Evolutionary conservation across 441 rosid species (phyloP).

Genomic region (Metrosideros polymorpha): DNA sequence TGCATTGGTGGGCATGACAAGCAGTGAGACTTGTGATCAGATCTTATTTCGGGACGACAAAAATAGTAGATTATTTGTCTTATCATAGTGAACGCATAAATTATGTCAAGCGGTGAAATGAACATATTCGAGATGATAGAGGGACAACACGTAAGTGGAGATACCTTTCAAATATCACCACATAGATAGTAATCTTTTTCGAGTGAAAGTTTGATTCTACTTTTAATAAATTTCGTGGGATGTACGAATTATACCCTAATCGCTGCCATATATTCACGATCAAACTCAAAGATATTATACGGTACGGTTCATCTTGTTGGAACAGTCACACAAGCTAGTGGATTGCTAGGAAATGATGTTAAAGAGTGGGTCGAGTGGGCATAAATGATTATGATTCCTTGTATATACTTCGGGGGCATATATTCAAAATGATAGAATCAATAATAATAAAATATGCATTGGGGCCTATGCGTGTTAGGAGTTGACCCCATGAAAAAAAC

Average conservation of each 20-base stretch:
- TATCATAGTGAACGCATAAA: neutral
- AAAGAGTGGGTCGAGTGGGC: neutral
- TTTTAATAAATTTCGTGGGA: neutral
- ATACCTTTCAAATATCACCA: neutral
- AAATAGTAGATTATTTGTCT: neutral
- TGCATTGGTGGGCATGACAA: neutral
- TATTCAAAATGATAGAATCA: neutral
- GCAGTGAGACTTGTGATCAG: neutral
- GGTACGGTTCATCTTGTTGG: neutral
- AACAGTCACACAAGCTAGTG: neutral
- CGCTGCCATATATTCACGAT: neutral
- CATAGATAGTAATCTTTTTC: neutral
- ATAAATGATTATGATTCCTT: neutral
- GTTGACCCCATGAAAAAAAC: neutral
- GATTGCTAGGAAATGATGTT: neutral
- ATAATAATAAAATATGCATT: neutral
- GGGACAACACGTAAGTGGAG: neutral
- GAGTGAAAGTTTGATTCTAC: neutral
- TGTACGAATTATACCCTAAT: neutral
- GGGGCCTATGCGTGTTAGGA: neutral
- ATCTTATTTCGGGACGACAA: neutral
- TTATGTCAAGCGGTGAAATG: neutral
- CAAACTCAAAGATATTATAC: neutral
- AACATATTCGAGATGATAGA: neutral
- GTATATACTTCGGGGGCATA: neutral